Base-by-base conservation (phyloP, 116 monocot species). In the Iris pallida region DNA sequence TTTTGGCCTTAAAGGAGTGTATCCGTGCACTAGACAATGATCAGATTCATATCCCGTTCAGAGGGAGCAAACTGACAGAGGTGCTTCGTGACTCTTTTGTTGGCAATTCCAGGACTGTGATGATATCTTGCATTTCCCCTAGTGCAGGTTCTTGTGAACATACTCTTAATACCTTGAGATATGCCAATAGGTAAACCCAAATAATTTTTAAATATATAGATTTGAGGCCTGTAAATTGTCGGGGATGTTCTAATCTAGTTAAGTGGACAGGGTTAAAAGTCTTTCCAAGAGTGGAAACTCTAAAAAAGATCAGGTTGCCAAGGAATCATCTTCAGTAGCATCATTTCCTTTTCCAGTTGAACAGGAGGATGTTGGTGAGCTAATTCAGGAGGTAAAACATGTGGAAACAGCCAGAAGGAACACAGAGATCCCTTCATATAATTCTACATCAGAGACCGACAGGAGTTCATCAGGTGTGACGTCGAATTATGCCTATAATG, bases 1-100 rank as follows among this genome's bases (percentile, higher is more conserved):
- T 94, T 62, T 71, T 94, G 49, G 90, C 90, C 30, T 62, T 94
- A 47, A 94, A 94, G 57, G 94, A 94, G 69, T 94, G 94, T 55
- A 94, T 94, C 63, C 78, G 94, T 70, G 94, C 94, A 11, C 85
- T 94, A 45, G 94, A 94, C 73, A 94, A 94, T 73, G 94, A 94
- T 78, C 94, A 94, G 63, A 80, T 87, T 75, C 94, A 94, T 75
- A 94, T 94, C 45, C 94, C 94, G 53, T 94, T 94, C 68, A 78
- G 94, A 64, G 94, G 94, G 49, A 94, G 94, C 79, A 94, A 94
- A 77, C 69, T 94, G 59, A 94, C 94, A 45, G 94, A 94, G 73
- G 94, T 94, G 20, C 90, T 94, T 68, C 90, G 94, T 62, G 94
- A 94, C 72, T 94, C 94, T 55, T 94, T 94, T 68, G 94, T 94